phyloP scores from a whole-genome alignment of 2,329 filamentous ascomycete genomes.

The Coniochaeta sp. region DNA sequence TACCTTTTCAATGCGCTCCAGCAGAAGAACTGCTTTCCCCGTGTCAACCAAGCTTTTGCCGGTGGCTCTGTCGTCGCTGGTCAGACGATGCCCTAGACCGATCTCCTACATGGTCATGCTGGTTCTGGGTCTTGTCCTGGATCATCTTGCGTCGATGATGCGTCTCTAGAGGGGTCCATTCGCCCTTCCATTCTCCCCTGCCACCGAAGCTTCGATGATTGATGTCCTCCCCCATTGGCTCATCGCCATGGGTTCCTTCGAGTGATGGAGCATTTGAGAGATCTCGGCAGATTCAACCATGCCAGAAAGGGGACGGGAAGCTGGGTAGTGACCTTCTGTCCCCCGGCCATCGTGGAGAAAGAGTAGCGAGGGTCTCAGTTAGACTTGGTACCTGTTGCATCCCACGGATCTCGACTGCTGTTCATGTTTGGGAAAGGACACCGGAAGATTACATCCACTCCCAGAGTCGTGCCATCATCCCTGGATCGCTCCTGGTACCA shows the following conservation, averaged over 20 bases:
- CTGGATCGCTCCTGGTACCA: constrained; percentile 11
- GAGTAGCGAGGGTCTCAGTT: not conserved
- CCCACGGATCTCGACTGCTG: not conserved
- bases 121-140: constrained; percentile 4
- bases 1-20: not conserved
- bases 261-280: not conserved
- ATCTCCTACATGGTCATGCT: constrained; percentile 13
- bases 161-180: constrained; percentile 5
- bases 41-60: not conserved
- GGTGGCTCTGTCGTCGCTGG: not conserved
- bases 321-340: not conserved
- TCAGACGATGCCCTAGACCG: constrained; percentile 4
- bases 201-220: constrained; percentile 7
- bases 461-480: constrained; percentile 8
- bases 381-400: not conserved
- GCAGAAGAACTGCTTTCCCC: not conserved
- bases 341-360: not conserved
- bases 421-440: not conserved
- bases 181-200: constrained; percentile 4
- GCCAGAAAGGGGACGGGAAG: not conserved
- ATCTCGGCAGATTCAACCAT: constrained; percentile 1
- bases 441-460: constrained; percentile 9
- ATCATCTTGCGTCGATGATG: constrained; percentile 14
- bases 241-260: not conserved
- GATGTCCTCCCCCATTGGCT: not conserved